Conservation (phyloP, 352 stramenopile genomes). For the Phytophthora tentaculata region DNA sequence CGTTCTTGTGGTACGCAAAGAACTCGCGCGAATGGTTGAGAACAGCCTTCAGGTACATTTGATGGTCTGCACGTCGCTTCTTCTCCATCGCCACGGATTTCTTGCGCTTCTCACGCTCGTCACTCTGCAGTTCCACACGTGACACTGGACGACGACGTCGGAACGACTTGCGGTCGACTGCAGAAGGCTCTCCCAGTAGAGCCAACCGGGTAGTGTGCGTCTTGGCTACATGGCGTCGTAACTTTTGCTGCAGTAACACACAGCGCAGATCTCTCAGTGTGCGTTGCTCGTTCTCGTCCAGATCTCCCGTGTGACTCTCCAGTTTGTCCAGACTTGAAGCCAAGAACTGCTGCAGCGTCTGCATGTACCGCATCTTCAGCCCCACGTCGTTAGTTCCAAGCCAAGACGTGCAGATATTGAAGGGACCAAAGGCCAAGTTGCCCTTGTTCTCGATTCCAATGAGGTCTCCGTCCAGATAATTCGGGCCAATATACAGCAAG, state of each 20-base stretch:
- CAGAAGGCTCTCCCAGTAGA: constrained; percentile 64
- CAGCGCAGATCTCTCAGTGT: constrained; percentile 72
- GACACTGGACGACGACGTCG: constrained; percentile 70
- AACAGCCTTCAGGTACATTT: constrained; percentile 82
- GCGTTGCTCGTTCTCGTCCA: constrained; percentile 51
- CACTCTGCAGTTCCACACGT: constrained; percentile 65
- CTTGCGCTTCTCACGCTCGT: constrained; percentile 83
- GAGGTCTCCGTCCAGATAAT: constrained; percentile 74
- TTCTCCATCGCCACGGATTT: constrained; percentile 87
- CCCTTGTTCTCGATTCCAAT: constrained; percentile 64
- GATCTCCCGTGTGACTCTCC: constrained; percentile 41
- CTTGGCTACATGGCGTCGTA: constrained; percentile 65
- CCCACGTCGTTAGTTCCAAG: constrained; percentile 76
- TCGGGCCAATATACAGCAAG: constrained; percentile 64
- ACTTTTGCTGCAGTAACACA: constrained; percentile 74
- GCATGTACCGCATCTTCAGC: constrained; percentile 76
- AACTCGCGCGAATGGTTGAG: constrained; percentile 88
- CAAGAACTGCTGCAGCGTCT: constrained; percentile 76
- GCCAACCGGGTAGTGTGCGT: constrained; percentile 71
- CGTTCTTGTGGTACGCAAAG: constrained; percentile 88
- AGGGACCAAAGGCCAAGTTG: constrained; percentile 60
- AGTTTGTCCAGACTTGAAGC: constrained; percentile 67
- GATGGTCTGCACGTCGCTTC: constrained; percentile 75
- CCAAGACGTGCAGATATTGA: constrained; percentile 63
- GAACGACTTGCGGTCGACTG: constrained; percentile 80